Conservation (phyloP, 768 basidiomycete species). For the Lactarius indigo region DNA sequence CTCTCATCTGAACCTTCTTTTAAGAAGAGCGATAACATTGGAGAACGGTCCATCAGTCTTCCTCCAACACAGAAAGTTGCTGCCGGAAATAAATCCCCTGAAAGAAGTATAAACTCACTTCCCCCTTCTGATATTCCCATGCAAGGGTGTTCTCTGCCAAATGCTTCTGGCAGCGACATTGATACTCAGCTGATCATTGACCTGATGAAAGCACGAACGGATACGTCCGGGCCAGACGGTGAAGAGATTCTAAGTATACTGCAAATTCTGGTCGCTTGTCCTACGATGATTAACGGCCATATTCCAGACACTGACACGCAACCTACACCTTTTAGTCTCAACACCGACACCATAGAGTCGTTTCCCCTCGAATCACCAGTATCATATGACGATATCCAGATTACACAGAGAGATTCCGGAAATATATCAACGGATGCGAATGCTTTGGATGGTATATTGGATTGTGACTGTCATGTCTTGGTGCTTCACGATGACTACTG, state of each 20-base stretch:
- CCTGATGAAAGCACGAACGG: conserved; percentile 27
- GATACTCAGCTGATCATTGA: conserved; percentile 42
- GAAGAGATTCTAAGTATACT: conserved; percentile 47
- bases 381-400: background rate
- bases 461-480: conserved; percentile 68
- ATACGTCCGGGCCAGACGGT: conserved; percentile 31
- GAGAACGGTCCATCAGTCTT: conserved; percentile 16
- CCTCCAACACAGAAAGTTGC: conserved; percentile 27
- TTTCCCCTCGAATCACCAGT: conserved; percentile 30
- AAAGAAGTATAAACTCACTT: conserved; percentile 11
- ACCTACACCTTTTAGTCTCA: conserved; percentile 7
- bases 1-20: background rate
- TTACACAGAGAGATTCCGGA: conserved; percentile 19
- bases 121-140: conserved; percentile 25
- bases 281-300: background rate
- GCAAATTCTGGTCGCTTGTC: background rate
- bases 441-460: conserved; percentile 40
- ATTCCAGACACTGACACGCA: conserved; percentile 36
- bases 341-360: conserved; percentile 37
- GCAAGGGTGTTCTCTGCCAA: conserved; percentile 7
- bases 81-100: background rate
- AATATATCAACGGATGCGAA: conserved; percentile 24
- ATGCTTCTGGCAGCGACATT: conserved; percentile 28
- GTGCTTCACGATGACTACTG: conserved; percentile 34
- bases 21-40: conserved; percentile 9